These are phyloP conservation scores for Podospora appendiculata DNA, from an alignment of 495 filamentous ascomycete species.

Conservation along the genomic window DNA sequence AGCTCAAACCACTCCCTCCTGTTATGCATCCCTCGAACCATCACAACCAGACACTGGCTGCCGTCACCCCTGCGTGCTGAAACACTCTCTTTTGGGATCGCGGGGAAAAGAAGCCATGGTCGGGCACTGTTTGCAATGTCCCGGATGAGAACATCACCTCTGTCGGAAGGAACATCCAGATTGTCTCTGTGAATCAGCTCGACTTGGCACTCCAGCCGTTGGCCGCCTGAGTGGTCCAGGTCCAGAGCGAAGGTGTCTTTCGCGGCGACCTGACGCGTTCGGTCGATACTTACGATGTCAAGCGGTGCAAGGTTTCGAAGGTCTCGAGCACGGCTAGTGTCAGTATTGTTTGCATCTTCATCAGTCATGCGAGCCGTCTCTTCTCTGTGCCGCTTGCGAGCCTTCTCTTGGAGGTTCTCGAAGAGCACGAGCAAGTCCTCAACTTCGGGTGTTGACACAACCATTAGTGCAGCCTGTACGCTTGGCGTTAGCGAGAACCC, in stretches of 20 bases:
- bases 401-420: constrained; percentile 66
- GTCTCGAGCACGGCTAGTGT: constrained; percentile 70
- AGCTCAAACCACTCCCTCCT: constrained; percentile 75
- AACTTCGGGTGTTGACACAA: constrained; percentile 20
- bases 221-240: constrained; percentile 80
- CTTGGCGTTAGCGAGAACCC: neutral
- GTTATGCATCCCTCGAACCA: constrained; percentile 64
- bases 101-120: constrained; percentile 86
- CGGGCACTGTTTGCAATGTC: constrained; percentile 67
- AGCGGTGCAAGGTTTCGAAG: constrained; percentile 64
- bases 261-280: constrained; percentile 66
- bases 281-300: constrained; percentile 62
- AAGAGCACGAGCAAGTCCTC: constrained; percentile 34
- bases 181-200: constrained; percentile 84
- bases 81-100: constrained; percentile 56
- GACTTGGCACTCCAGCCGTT: constrained; percentile 79
- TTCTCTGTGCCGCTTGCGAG: constrained; percentile 71
- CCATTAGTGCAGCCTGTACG: constrained; percentile 35
- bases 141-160: constrained; percentile 81
- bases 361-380: constrained; percentile 85
- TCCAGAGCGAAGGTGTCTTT: constrained; percentile 85
- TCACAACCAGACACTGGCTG: constrained; percentile 65
- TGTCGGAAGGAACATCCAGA: constrained; percentile 38
- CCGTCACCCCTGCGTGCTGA: constrained; percentile 74
- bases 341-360: constrained; percentile 77